phyloP scores from a whole-genome alignment of 306 rosid genomes.

The Cucurbita moschata region DNA sequence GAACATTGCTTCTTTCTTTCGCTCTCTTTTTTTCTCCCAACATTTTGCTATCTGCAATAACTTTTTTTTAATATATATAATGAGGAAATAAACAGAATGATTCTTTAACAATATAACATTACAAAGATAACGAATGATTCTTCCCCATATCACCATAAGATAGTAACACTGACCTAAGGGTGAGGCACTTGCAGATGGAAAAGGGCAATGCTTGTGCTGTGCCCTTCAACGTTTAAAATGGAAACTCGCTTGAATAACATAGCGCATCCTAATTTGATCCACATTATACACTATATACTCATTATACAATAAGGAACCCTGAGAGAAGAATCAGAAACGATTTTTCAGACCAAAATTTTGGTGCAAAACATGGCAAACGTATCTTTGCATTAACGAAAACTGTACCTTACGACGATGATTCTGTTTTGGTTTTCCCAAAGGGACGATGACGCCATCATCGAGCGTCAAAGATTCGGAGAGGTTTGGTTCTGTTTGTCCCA shows the following conservation, averaged over 20 bases:
- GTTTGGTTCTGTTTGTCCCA: slow-evolving; percentile 71
- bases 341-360: not conserved
- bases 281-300: slow-evolving; percentile 86
- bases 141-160: not conserved
- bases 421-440: slow-evolving; percentile 48
- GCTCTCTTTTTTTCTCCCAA: not conserved
- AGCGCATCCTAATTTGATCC: slow-evolving; percentile 83
- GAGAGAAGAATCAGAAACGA: slow-evolving; percentile 12
- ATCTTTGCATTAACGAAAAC: not conserved
- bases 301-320: slow-evolving; percentile 60
- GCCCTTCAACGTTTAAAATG: slow-evolving; percentile 25
- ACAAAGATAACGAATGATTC: not conserved
- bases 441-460: slow-evolving; percentile 60
- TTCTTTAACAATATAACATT: not conserved
- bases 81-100: not conserved
- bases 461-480: slow-evolving; percentile 40
- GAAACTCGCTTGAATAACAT: slow-evolving; percentile 63
- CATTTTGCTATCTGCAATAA: not conserved
- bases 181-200: not conserved
- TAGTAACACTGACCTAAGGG: not conserved
- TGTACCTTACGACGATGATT: slow-evolving; percentile 21
- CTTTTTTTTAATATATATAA: not conserved
- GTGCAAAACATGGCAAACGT: not conserved
- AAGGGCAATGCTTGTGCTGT: not conserved
- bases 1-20: too few relatives aligned